Evolutionary conservation across 345 rosid species (phyloP).

Genomic region (Corchorus capsularis): DNA sequence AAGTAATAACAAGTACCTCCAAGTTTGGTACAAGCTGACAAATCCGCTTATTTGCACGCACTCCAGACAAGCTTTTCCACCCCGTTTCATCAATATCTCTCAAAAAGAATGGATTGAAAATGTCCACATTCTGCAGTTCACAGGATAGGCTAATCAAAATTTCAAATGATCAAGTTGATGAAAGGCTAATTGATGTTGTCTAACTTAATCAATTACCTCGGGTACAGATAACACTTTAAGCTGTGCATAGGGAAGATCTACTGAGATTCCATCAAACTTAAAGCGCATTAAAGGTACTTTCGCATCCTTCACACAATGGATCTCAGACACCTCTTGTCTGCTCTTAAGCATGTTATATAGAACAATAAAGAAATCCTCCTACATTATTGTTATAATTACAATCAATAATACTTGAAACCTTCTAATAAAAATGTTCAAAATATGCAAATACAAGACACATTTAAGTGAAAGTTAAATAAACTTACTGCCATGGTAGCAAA

Average conservation of each 20-base stretch:
- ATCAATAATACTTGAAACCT: background rate
- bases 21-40: conserved; percentile 57
- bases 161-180: too few species aligned
- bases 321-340: conserved; percentile 42
- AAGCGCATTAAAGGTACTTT: conserved; percentile 59
- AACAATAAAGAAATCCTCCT: conserved; percentile 61
- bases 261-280: conserved; percentile 54
- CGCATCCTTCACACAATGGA: conserved; percentile 51
- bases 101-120: conserved; percentile 44
- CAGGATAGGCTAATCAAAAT: background rate
- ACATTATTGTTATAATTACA: conserved; percentile 16
- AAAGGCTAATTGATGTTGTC: background rate
- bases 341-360: conserved; percentile 46
- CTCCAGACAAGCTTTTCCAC: conserved; percentile 66
- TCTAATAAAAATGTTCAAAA: background rate
- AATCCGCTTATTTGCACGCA: conserved; percentile 43
- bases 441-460: background rate
- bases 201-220: conserved; percentile 33
- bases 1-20: conserved; percentile 36
- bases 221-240: conserved; percentile 45
- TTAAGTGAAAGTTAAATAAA: conserved; percentile 6
- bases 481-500: conserved; percentile 57
- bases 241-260: conserved; percentile 62
- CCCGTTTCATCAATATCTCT: conserved; percentile 54
- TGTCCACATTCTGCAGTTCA: conserved; percentile 47